Conservation (phyloP, 208 protist species). For the Crithidia brevicula region DNA sequence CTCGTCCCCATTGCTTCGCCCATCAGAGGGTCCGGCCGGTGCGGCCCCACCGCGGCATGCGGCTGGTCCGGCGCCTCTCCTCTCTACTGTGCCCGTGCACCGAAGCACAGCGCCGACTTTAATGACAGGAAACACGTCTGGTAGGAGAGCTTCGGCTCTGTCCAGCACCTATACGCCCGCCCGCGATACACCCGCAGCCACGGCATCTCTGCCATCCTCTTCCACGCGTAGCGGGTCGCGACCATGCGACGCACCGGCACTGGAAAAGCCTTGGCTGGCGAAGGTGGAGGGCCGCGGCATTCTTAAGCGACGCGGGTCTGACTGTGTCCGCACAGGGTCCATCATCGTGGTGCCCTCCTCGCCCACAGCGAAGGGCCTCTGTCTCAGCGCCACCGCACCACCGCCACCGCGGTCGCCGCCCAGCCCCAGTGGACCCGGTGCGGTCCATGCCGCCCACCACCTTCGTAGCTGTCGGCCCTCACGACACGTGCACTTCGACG, state of each 20-base stretch:
- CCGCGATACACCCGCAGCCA: too few relatives aligned
- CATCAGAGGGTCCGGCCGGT: background rate
- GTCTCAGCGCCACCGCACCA: constrained; percentile 1
- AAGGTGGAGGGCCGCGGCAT: background rate
- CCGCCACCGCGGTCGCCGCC: background rate
- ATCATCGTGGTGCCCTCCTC: background rate
- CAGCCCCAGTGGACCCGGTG: too few relatives aligned
- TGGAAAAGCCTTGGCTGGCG: constrained; percentile 15
- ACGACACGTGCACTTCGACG: constrained; percentile 31
- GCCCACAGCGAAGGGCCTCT: background rate
- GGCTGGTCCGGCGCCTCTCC: background rate
- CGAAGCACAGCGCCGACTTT: background rate
- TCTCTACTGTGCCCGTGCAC: background rate
- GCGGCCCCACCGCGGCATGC: background rate
- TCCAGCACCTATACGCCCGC: background rate
- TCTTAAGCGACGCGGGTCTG: background rate
- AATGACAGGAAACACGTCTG: background rate
- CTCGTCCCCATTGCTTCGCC: background rate
- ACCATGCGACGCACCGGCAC: background rate
- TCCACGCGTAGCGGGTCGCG: too few relatives aligned
- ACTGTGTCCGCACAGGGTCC: background rate
- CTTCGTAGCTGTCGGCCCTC: background rate
- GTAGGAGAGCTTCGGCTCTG: too few relatives aligned
- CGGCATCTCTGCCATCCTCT: too few relatives aligned
- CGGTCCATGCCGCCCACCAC: background rate